These are phyloP conservation scores for Purshia tridentata DNA, from an alignment of 306 rosid species.

Conservation along the genomic window DNA sequence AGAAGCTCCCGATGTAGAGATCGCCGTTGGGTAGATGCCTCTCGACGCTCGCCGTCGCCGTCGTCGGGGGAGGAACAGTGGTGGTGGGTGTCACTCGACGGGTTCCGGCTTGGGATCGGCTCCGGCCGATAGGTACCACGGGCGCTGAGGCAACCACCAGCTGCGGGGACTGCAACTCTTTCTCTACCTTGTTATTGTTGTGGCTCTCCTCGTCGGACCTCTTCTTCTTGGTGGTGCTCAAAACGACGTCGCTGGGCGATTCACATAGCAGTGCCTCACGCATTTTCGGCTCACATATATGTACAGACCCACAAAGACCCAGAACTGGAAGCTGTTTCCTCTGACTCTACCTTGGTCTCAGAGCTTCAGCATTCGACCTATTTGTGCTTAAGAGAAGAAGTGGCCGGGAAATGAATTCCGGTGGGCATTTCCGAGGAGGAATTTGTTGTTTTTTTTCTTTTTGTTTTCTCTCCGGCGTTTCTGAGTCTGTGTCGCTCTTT, in stretches of 20 bases:
- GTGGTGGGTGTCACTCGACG: slow-evolving; percentile 70
- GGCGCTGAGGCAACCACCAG: slow-evolving; percentile 29
- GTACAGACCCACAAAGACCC: slow-evolving; percentile 8
- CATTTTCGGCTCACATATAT: slow-evolving; percentile 56
- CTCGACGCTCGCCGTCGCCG: slow-evolving; percentile 30
- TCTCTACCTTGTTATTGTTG: slow-evolving; percentile 21
- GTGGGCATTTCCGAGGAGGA: background rate
- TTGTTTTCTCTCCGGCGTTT: background rate
- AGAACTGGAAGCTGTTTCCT: background rate
- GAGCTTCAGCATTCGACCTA: background rate
- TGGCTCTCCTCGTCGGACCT: slow-evolving; percentile 31
- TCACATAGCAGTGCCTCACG: slow-evolving; percentile 51
- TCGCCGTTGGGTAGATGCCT: slow-evolving; percentile 72
- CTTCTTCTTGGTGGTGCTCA: slow-evolving; percentile 47
- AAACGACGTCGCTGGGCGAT: slow-evolving; percentile 30
- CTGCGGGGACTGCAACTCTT: slow-evolving; percentile 22
- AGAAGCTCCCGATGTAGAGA: slow-evolving; percentile 79
- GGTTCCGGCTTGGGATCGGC: slow-evolving; percentile 58
- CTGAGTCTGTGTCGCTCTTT: slow-evolving; percentile 14
- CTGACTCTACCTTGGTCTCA: too few species aligned
- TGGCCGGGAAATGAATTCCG: slow-evolving; percentile 14
- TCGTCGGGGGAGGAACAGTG: background rate
- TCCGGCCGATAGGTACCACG: slow-evolving; percentile 28
- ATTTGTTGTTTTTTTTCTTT: background rate
- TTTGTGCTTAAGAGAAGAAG: too few species aligned